A percentile compares a stretch with the other conserved stretches of the same genome.
phyloP scores from a whole-genome alignment of 2,329 filamentous ascomycete species.

The Aotearoamyces nothofagi region DNA sequence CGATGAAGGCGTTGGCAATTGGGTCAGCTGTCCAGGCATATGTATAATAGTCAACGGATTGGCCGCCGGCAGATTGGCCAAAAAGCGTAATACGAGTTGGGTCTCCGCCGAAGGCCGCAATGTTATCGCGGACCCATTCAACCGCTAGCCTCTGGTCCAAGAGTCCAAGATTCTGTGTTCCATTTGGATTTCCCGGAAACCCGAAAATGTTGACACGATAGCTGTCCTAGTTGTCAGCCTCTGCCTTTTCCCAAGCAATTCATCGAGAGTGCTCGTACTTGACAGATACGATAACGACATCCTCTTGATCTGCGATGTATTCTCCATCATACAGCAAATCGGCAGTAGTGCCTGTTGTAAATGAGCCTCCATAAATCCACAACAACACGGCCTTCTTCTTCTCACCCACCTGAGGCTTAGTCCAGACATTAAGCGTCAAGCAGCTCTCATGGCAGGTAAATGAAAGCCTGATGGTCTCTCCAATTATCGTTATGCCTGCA shows the following conservation, averaged over 20 bases:
- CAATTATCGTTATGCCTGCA: conserved; percentile 6
- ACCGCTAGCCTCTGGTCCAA: conserved; percentile 43
- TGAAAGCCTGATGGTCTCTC: conserved; percentile 3
- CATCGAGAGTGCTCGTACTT: no score
- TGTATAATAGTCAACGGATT: conserved; percentile 9
- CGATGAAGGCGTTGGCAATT: conserved; percentile 14
- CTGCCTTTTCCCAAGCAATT: conserved; percentile 1
- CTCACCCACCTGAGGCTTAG: conserved; percentile 18
- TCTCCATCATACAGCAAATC: conserved; percentile 26
- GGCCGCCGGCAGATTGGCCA: conserved; percentile 12
- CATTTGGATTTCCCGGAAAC: conserved; percentile 7
- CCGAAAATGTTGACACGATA: conserved; percentile 11
- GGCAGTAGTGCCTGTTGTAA: conserved; percentile 22
- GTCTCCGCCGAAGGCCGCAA: conserved; percentile 41
- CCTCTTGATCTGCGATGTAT: conserved; percentile 25
- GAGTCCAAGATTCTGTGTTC: conserved; percentile 26
- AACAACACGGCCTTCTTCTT: conserved; percentile 26
- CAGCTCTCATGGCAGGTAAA: conserved; percentile 21
- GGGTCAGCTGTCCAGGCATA: conserved; percentile 10
- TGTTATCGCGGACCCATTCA: conserved; percentile 41
- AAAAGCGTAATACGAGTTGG: conserved; percentile 17
- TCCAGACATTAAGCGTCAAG: conserved; percentile 24
- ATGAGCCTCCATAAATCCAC: conserved; percentile 29
- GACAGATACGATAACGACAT: conserved; percentile 29
- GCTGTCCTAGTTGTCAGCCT: conserved; percentile 3